These are phyloP conservation scores for Alloteropsis angusta DNA, from an alignment of 202 grass and related monocot species.

Conservation along the genomic window DNA sequence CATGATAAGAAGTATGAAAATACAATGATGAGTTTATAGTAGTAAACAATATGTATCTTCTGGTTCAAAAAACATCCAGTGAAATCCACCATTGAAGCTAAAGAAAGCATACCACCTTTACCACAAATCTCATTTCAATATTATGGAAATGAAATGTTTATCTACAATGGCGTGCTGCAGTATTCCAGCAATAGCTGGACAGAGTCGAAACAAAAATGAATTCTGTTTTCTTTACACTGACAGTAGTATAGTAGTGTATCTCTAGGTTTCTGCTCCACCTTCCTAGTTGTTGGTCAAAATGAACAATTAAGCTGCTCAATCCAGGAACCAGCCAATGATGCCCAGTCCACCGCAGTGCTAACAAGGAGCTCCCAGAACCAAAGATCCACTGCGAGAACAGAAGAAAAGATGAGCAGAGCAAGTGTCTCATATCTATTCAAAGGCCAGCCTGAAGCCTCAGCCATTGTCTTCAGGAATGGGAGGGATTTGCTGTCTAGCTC, in stretches of 20 bases:
- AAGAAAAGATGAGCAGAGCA: slow-evolving; percentile 69
- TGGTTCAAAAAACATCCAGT: background rate
- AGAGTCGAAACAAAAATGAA: background rate
- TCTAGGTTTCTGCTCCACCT: background rate
- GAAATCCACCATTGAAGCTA: background rate
- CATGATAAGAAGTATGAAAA: slow-evolving; percentile 15
- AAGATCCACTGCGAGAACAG: slow-evolving; percentile 69
- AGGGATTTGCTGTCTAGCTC: slow-evolving; percentile 47
- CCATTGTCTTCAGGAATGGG: slow-evolving; percentile 63
- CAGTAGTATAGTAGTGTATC: slow-evolving; percentile 4
- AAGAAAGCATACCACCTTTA: background rate
- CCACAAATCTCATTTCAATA: background rate
- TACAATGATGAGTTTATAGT: background rate
- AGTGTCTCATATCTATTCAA: slow-evolving; percentile 76
- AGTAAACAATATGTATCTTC: background rate
- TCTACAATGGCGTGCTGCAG: background rate
- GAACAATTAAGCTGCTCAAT: slow-evolving; percentile 24
- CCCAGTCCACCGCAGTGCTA: slow-evolving; percentile 36
- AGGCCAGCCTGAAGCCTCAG: slow-evolving; percentile 57
- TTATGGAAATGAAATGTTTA: slow-evolving; percentile 22
- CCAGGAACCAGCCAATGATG: slow-evolving; percentile 60
- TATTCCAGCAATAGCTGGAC: slow-evolving; percentile 2
- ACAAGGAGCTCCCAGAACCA: slow-evolving; percentile 84
- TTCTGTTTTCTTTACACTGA: slow-evolving; percentile 4
- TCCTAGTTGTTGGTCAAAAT: slow-evolving; percentile 14